Evolutionary conservation across 176 grass and related monocot species (phyloP).

Genomic region (Pontederia paniculata): DNA sequence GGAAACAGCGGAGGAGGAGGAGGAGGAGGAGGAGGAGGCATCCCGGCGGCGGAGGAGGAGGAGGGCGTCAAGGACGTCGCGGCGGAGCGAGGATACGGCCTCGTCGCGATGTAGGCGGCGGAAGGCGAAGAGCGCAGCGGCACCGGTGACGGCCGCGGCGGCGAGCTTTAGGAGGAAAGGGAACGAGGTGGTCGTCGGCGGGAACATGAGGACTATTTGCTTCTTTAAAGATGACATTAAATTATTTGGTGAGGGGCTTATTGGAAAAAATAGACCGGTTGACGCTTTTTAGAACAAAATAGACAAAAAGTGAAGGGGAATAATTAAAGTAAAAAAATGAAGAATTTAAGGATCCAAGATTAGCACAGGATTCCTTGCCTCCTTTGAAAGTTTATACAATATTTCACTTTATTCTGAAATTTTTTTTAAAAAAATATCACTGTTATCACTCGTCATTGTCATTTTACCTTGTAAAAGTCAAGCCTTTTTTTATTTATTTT

Average conservation of each 20-base stretch:
- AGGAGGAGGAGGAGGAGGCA: slow-evolving; percentile 21
- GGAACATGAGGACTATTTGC: neutral
- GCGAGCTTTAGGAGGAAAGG: slow-evolving; percentile 57
- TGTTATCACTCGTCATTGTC: too few relatives aligned
- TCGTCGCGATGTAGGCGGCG: slow-evolving; percentile 31
- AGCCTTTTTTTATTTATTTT: too few relatives aligned
- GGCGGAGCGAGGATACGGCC: slow-evolving; percentile 36
- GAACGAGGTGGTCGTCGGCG: slow-evolving; percentile 11
- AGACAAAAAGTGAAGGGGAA: neutral
- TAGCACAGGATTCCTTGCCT: neutral
- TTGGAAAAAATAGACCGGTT: neutral
- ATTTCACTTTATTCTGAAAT: too few relatives aligned
- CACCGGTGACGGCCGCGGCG: slow-evolving; percentile 38
- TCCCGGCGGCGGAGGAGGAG: slow-evolving; percentile 4
- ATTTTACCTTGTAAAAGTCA: too few relatives aligned
- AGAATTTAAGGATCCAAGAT: neutral
- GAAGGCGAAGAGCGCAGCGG: slow-evolving; percentile 34
- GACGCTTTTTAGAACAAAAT: neutral
- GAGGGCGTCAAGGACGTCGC: slow-evolving; percentile 28
- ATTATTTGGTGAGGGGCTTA: neutral
- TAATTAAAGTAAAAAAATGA: neutral
- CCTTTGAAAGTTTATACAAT: neutral
- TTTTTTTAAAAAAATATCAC: too few relatives aligned
- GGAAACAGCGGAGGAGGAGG: slow-evolving; percentile 9
- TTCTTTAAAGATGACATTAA: neutral